Base-by-base conservation (phyloP, 1,284 basidiomycete genomes). In the Puccinia horiana region DNA sequence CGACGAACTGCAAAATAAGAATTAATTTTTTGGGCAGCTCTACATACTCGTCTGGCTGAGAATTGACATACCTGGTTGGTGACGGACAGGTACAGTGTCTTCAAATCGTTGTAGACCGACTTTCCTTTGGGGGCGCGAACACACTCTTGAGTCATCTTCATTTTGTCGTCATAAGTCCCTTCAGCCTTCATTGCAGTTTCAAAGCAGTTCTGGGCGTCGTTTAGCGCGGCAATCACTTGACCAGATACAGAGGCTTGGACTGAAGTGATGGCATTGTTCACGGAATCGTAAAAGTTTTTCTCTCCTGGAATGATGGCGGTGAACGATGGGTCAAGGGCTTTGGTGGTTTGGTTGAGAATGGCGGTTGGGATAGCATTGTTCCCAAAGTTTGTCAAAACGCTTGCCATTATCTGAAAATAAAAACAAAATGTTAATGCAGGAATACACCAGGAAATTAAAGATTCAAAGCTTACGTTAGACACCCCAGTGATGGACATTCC, bases 161-260 rank as follows among this genome's bases (percentile, higher is more conserved):
- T 47, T 42, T 76, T 81, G 23, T 74, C 54, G 23, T 56, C 69
- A 54, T 75, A 81, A 14, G 29, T 61, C 11, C 56, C 70, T 5
- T 74, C 61, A 40, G 69, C 6, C 32, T 74, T 74, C 70, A 75
- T 69, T 1, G 80, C 72, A 26, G 61, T 49, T 54, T 75, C 56
- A 32, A 81, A 81, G 49, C 80, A 81, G 32, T 81, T 74, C 63
- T 81, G 56, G 26, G 80, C 80, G 37, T 76, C 72, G 29, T 81
- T 76, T 11, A 81, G 58, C n/a, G 80, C 80, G 8, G 72, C 54
- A 16, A 81, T 63, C n/a, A 81, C 26, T 37, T 81, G 72, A 0
- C 80, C 72, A 26, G 69, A 65, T 11, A 81, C 49, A 16, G 70
- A 61, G 14, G 70, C 54, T 75, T 81, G 72, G 18, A 81, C 80